A percentile compares a stretch with the other conserved stretches of the same genome.
Conservation (phyloP, 1,139 yeast genomes). For the Pichia norvegensis region DNA sequence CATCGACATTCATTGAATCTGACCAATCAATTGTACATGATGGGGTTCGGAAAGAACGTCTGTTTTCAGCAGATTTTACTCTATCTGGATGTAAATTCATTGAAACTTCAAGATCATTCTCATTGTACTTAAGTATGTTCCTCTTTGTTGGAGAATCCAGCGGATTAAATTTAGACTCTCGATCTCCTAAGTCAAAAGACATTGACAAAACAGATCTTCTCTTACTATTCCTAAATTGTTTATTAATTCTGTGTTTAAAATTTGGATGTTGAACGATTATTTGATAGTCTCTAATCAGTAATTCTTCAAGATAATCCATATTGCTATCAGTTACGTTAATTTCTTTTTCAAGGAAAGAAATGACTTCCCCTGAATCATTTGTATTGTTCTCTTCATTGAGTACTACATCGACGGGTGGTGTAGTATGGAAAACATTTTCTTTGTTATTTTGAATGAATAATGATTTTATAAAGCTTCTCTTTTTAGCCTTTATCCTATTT, state of each 20-base stretch:
- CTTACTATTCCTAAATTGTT: constrained; percentile 16
- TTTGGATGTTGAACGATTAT: constrained; percentile 10
- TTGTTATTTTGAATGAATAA: constrained; percentile 8
- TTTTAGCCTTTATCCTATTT: constrained; percentile 3
- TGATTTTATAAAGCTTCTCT: constrained; percentile 11
- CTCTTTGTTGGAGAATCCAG: constrained; percentile 21
- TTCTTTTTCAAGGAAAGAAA: constrained; percentile 18
- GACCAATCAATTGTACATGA: constrained; percentile 31
- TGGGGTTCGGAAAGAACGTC: constrained; percentile 27
- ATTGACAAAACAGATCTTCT: constrained; percentile 22
- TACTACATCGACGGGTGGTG: neutral
- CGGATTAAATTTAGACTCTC: constrained; percentile 13
- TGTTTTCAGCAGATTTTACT: constrained; percentile 7
- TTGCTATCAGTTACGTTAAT: constrained; percentile 35
- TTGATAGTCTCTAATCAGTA: constrained; percentile 69
- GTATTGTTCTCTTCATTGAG: neutral
- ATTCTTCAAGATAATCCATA: constrained; percentile 69
- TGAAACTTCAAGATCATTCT: constrained; percentile 7
- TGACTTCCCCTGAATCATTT: neutral
- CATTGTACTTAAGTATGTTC: constrained; percentile 1
- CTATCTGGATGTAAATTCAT: constrained; percentile 1
- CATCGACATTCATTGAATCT: constrained; percentile 19
- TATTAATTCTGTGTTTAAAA: constrained; percentile 19
- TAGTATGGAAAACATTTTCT: neutral
- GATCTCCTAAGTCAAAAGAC: constrained; percentile 13